Percentiles rank a stretch among this genome's conserved stretches.
Evolutionary conservation across 331 rosid species (phyloP).

Genomic region (Phaseolus coccineus): DNA sequence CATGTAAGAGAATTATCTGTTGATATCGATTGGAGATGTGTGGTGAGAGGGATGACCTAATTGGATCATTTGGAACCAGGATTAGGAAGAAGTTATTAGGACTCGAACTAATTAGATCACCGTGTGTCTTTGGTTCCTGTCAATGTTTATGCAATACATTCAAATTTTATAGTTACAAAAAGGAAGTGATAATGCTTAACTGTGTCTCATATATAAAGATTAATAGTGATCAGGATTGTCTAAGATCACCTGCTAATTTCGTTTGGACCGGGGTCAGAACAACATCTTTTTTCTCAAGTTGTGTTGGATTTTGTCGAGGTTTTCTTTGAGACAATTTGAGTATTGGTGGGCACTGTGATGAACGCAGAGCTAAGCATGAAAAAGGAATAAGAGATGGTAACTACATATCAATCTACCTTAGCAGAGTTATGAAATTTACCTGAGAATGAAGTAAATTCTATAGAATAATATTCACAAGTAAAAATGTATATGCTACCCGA

Average conservation of each 20-base stretch:
- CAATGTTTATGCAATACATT: no score
- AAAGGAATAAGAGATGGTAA: background rate
- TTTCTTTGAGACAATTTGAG: conserved; percentile 4
- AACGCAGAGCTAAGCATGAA: background rate
- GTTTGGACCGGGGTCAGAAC: background rate
- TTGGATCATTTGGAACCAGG: background rate
- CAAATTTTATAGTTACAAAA: no score
- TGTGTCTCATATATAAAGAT: no score
- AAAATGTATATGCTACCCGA: background rate
- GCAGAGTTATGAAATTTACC: background rate
- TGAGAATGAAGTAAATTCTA: background rate
- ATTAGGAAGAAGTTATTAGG: no score
- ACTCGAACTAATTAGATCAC: no score
- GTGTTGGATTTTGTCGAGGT: background rate
- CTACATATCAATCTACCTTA: background rate
- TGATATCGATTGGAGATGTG: background rate
- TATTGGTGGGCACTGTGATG: background rate
- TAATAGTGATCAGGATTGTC: no score
- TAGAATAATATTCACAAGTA: background rate
- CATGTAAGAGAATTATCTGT: background rate
- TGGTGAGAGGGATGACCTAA: background rate
- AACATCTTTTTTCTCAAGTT: background rate
- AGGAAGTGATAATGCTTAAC: no score
- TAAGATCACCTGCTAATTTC: no score
- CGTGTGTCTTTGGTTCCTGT: no score